Conservation (phyloP, 257 asterid genomes). For the Capsicum rhomboideum region DNA sequence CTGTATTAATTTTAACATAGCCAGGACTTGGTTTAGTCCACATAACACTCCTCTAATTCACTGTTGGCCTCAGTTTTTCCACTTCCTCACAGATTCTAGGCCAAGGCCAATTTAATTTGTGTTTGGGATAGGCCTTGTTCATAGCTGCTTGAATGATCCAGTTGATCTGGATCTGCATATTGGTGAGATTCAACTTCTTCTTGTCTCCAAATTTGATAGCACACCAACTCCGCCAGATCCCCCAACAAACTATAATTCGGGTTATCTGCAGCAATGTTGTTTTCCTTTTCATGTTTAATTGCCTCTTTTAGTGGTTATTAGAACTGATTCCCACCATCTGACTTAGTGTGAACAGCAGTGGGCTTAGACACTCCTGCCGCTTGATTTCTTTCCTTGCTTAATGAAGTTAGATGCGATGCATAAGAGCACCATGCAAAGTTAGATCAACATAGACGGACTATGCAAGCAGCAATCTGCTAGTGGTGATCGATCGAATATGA, state of each 20-base stretch:
- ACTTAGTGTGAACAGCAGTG: neutral
- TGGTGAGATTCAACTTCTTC: neutral
- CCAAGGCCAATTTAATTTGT: neutral
- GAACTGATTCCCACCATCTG: neutral
- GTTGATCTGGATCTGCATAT: neutral
- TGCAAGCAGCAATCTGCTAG: neutral
- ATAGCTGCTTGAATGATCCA: neutral
- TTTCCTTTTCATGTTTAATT: neutral
- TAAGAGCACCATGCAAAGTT: neutral
- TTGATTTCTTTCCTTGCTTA: neutral
- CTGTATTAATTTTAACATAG: neutral
- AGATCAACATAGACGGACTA: neutral
- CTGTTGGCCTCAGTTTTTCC: neutral
- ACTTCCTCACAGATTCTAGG: neutral
- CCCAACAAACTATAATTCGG: neutral
- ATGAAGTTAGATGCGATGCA: neutral
- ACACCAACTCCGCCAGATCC: neutral
- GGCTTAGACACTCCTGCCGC: neutral
- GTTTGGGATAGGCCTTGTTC: neutral
- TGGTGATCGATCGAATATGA: neutral
- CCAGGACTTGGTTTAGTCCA: neutral
- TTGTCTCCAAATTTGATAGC: neutral
- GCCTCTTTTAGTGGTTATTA: neutral
- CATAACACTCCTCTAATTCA: neutral
- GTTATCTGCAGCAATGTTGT: neutral